These are phyloP conservation scores for Aspergillus japonicus DNA, from an alignment of 2,329 filamentous ascomycete species.

Conservation along the genomic window DNA sequence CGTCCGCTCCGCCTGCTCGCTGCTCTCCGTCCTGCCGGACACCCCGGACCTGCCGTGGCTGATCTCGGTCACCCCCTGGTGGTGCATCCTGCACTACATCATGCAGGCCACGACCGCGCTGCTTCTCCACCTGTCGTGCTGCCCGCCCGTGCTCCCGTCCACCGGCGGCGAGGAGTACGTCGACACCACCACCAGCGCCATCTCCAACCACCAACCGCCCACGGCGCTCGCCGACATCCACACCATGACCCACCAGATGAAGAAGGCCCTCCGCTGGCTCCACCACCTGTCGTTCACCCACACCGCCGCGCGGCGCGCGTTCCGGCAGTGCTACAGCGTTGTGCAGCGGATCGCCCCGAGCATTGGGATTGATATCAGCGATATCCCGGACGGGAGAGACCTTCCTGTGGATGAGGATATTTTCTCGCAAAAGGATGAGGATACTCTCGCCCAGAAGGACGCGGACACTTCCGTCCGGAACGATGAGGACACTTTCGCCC, in stretches of 20 bases:
- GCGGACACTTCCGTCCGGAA: neutral
- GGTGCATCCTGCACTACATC: slow-evolving; percentile 44
- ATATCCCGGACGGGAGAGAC: slow-evolving; percentile 27
- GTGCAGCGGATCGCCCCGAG: slow-evolving; percentile 31
- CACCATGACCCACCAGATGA: slow-evolving; percentile 28
- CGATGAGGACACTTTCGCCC: neutral
- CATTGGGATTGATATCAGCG: slow-evolving; percentile 30
- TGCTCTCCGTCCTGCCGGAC: slow-evolving; percentile 41
- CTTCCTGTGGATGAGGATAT: neutral
- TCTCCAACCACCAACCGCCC: slow-evolving; percentile 8
- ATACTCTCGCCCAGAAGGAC: neutral
- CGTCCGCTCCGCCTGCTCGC: slow-evolving; percentile 38
- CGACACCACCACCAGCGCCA: slow-evolving; percentile 10
- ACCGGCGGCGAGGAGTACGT: neutral
- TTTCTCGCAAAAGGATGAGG: too few relatives aligned
- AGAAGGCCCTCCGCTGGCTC: slow-evolving; percentile 42
- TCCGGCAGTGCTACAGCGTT: slow-evolving; percentile 33
- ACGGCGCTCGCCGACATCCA: slow-evolving; percentile 19
- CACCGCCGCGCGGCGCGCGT: slow-evolving; percentile 35
- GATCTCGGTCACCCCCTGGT: slow-evolving; percentile 40
- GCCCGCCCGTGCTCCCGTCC: slow-evolving; percentile 1
- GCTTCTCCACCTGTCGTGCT: slow-evolving; percentile 38
- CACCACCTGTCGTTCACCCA: slow-evolving; percentile 33
- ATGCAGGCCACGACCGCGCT: slow-evolving; percentile 45
- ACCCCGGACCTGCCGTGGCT: slow-evolving; percentile 35